Evolutionary conservation across 2,329 filamentous ascomycete genomes (phyloP), one percentile per base, ranked within the genome.

Genomic region (Xylaria sp.): DNA sequence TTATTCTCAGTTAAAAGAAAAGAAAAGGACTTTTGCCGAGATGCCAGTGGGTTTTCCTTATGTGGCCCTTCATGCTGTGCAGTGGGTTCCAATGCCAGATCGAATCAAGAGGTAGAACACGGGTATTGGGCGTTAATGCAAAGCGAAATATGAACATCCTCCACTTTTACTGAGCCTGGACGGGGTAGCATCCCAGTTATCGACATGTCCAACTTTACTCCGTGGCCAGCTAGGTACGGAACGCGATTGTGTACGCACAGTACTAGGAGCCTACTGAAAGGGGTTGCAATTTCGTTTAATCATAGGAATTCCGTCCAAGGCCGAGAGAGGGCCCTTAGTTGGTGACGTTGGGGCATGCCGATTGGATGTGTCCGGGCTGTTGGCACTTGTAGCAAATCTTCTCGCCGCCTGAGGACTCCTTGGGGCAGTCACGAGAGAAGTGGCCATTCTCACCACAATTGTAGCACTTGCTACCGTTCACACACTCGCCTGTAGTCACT

Each of bases 391-490:
- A 99, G 91, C 96, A 99, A 81, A 97, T 94, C 82, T 97, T 95
- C 88, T 98, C 95, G 79, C 91, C 89, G 75, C 89, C 88, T 76
- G 90, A 89, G 69, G 93, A 92, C 84, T 97, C 95, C 81, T 95
- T 94, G 77, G 94, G 92, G 88, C 96, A 99, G 83, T 99, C 96
- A 74, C 95, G 92, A 74, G 93, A 97, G 82, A 98, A 90, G 84
- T 98, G 95, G 71, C 96, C 95, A 76, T 95, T 92, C 86, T 98
- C 94, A 79, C 89, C 89, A 76, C 96, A 98, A 90, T 98, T 98
- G 91, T 98, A 99, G 91, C 96, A 99, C 88, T 98, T 98, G 87
- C 97, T 95, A 78, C 96, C 96, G 83, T 98, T 97, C 77, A 95
- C 97, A 85, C 96, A 99, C 84, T 98, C 96, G 76, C 88, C 88